Evolutionary conservation across 148 eudicot species (phyloP).

Genomic region (Cornus controversa): DNA sequence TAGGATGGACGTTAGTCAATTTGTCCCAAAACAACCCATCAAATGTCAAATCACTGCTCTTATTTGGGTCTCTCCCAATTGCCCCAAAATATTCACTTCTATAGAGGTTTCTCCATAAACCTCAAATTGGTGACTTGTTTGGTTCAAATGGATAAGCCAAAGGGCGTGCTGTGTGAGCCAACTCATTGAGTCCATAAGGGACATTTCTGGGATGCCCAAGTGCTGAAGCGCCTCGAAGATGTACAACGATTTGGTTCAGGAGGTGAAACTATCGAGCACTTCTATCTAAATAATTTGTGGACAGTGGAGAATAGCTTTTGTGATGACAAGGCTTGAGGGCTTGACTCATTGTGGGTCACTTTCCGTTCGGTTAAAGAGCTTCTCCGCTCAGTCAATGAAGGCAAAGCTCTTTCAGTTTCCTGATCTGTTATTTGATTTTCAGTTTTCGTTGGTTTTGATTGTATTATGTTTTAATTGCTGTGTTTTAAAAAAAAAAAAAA

Average conservation of each 20-base stretch:
- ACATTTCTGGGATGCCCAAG: constrained; percentile 57
- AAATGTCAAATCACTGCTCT: neutral
- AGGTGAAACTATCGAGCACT: constrained; percentile 85
- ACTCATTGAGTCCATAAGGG: constrained; percentile 41
- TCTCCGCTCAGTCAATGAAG: constrained; percentile 59
- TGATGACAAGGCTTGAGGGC: constrained; percentile 39
- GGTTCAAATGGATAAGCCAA: constrained; percentile 33
- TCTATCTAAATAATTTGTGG: constrained; percentile 72
- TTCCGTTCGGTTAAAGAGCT: constrained; percentile 59
- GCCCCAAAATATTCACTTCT: neutral
- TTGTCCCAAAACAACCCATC: neutral
- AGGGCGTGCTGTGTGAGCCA: constrained; percentile 35
- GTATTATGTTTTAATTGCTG: constrained; percentile 1
- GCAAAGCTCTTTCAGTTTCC: constrained; percentile 81
- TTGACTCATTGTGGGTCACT: constrained; percentile 43
- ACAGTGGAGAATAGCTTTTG: constrained; percentile 48
- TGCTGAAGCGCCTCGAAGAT: constrained; percentile 61
- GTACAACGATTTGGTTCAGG: constrained; percentile 66
- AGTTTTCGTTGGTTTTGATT: neutral
- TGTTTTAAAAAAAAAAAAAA: neutral
- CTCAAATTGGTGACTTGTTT: constrained; percentile 1
- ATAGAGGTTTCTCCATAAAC: neutral
- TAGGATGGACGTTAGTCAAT: neutral
- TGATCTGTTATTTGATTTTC: too few species aligned
- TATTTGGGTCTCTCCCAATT: constrained; percentile 12